Percentiles rank a stretch among this genome's conserved stretches.
Conservation (phyloP, 192 early-diverging fungal species). For the Coemansia sp. region DNA sequence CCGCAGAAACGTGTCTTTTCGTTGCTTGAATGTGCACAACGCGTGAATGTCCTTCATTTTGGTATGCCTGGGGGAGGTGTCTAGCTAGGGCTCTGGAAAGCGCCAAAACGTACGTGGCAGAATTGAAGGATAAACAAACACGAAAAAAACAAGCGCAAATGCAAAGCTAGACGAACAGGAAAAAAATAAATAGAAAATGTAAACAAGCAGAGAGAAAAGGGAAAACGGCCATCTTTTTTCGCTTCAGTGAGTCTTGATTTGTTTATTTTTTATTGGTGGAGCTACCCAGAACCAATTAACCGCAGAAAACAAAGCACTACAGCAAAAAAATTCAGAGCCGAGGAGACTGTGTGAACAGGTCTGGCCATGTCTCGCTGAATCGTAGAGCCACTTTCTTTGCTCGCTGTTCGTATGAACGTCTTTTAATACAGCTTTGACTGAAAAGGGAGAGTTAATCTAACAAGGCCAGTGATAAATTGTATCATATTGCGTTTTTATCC, state of each 20-base stretch:
- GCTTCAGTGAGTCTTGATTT: neutral
- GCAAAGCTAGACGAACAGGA: neutral
- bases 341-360: neutral
- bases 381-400: too few species aligned
- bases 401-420: too few species aligned
- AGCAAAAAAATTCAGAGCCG: neutral
- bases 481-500: constrained; percentile 4
- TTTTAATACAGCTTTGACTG: too few species aligned
- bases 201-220: neutral
- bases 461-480: neutral
- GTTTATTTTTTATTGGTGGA: neutral
- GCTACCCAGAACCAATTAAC: too few species aligned
- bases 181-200: neutral
- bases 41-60: constrained; percentile 27
- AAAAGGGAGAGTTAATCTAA: neutral
- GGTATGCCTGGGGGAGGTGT: neutral
- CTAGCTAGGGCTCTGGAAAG: neutral
- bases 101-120: neutral
- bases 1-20: constrained; percentile 51
- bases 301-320: neutral
- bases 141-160: neutral
- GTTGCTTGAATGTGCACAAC: constrained; percentile 37
- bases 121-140: neutral
- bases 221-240: neutral
- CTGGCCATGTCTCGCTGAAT: neutral